Percentiles rank a stretch among this genome's conserved stretches.
Conservation (phyloP, 2,329 filamentous ascomycete species). For the Metarhizium robertsii region DNA sequence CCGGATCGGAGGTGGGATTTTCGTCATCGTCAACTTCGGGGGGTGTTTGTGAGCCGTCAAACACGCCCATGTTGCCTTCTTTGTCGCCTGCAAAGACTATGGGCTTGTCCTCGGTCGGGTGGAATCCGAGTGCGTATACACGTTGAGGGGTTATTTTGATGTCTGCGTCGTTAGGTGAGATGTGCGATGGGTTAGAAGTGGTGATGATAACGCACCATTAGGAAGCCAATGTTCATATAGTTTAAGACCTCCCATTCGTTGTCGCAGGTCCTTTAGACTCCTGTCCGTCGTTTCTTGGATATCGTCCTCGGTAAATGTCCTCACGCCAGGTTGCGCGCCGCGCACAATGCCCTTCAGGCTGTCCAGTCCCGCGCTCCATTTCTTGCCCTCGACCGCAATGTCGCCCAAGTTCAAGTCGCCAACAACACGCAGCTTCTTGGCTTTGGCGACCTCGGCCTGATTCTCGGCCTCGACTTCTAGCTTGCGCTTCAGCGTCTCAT, state of each 20-base stretch:
- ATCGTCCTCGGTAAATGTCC: conserved; percentile 82
- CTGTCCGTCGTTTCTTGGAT: conserved; percentile 71
- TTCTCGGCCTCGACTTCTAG: conserved; percentile 38
- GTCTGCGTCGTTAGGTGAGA: conserved; percentile 36
- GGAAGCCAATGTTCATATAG: conserved; percentile 80
- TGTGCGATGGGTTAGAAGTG: neutral
- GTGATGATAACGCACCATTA: conserved; percentile 42
- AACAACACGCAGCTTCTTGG: conserved; percentile 47
- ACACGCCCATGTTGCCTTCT: conserved; percentile 79
- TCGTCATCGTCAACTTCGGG: conserved; percentile 56
- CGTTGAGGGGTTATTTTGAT: conserved; percentile 88
- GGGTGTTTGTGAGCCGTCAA: conserved; percentile 71
- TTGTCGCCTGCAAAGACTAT: conserved; percentile 93
- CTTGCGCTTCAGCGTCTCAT: conserved; percentile 38
- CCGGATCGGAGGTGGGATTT: conserved; percentile 57
- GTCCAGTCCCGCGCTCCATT: conserved; percentile 59
- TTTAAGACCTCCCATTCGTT: conserved; percentile 67
- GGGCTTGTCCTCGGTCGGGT: conserved; percentile 77
- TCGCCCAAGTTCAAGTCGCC: conserved; percentile 63
- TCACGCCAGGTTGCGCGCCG: conserved; percentile 68
- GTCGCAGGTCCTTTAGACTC: conserved; percentile 60
- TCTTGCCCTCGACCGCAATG: conserved; percentile 70
- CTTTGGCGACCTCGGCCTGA: conserved; percentile 31
- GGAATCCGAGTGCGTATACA: conserved; percentile 79
- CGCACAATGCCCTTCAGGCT: conserved; percentile 50